Conservation (phyloP, 2,329 filamentous ascomycete genomes). For the Hymenoscyphus fructigenus region DNA sequence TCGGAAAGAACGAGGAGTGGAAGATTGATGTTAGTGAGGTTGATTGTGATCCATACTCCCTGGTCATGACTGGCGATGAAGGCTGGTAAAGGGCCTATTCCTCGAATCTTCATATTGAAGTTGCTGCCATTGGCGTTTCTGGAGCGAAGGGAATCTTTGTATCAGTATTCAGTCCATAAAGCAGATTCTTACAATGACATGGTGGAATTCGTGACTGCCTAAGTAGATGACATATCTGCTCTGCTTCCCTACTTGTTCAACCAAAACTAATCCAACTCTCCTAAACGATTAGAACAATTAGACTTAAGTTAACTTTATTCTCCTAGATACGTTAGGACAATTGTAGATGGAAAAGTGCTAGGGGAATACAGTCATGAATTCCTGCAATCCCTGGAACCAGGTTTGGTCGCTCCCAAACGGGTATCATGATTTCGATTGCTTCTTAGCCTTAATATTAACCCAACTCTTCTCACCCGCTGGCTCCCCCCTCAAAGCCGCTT, state of each 20-base stretch:
- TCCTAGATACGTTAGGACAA: too few relatives aligned
- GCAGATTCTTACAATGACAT: background rate
- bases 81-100: background rate
- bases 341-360: too few relatives aligned
- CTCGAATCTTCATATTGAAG: background rate
- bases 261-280: too few relatives aligned
- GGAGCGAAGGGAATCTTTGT: background rate
- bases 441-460: conserved; percentile 22
- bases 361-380: too few relatives aligned
- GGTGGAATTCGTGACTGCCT: background rate
- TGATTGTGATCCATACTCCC: conserved; percentile 86
- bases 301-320: too few relatives aligned
- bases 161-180: background rate
- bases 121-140: background rate
- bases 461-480: conserved; percentile 27
- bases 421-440: conserved; percentile 20
- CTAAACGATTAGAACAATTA: too few relatives aligned
- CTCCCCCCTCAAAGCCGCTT: conserved; percentile 35
- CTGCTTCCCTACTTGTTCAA: too few relatives aligned
- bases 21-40: conserved; percentile 70
- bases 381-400: background rate
- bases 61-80: conserved; percentile 46
- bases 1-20: conserved; percentile 32
- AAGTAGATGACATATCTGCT: too few relatives aligned
- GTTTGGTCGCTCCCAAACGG: background rate